These are phyloP conservation scores for Wilhelminamyces savonicus DNA, from an alignment of 805 yeast species.

Conservation along the genomic window DNA sequence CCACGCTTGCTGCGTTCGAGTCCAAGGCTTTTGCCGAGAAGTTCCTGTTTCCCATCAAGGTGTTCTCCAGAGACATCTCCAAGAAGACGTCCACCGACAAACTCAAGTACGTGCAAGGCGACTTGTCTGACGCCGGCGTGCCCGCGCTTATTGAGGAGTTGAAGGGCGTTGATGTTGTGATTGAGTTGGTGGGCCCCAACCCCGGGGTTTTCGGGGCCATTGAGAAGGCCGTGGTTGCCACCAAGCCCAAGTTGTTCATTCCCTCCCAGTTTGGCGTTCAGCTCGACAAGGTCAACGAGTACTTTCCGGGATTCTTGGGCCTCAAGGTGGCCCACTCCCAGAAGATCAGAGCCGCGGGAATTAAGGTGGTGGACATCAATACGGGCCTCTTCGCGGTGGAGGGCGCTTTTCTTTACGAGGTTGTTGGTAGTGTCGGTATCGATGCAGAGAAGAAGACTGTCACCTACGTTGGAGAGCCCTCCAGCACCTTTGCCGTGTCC, in stretches of 20 bases:
- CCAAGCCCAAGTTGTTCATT: conserved; percentile 46
- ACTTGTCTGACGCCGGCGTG: conserved; percentile 14
- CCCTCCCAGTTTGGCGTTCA: conserved; percentile 60
- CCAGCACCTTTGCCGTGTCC: conserved; percentile 24
- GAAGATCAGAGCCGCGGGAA: conserved; percentile 35
- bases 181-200: conserved; percentile 35
- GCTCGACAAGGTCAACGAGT: conserved; percentile 15
- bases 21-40: conserved; percentile 37
- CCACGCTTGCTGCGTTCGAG: conserved; percentile 39
- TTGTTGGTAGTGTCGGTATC: conserved; percentile 30
- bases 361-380: conserved; percentile 40
- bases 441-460: conserved; percentile 28
- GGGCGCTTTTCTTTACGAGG: conserved; percentile 29
- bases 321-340: conserved; percentile 30
- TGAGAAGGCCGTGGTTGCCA: conserved; percentile 31
- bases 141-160: conserved; percentile 31
- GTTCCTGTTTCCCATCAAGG: conserved; percentile 43
- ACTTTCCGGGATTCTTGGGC: conserved; percentile 28
- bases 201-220: conserved; percentile 25
- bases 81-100: conserved; percentile 24
- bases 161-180: conserved; percentile 43
- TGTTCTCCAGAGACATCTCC: conserved; percentile 40
- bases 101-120: conserved; percentile 34
- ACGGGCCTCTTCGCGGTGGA: conserved; percentile 33
- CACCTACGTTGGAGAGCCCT: conserved; percentile 34